Evolutionary conservation across 805 yeast genomes (phyloP), one percentile per base, ranked within the genome.

Genomic region (Debaryomyces maramus): DNA sequence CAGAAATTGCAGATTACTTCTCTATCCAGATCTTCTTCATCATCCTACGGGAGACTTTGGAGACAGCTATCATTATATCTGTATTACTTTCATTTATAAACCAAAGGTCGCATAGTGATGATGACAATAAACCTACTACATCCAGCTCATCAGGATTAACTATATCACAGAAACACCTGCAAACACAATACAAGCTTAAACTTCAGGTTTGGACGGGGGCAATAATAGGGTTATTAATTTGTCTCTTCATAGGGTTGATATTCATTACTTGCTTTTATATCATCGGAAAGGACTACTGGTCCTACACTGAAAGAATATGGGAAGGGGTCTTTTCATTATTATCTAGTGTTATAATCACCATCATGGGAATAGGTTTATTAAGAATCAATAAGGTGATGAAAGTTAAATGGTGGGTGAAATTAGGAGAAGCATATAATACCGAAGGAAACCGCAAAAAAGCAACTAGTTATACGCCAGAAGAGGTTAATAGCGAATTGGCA

Each of bases 141-240:
- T 32, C 40, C 36, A 18, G 40, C 30, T 15, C 39, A 13, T 16
- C 6, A 15, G 10, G 22, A 9, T 3, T n/a, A 22, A 5, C 6
- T 4, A 13, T 19, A 8, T 22, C 22, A n/a, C 32, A 34, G 5
- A 19, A n/a, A 11, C 31, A 36, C n/a, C 34, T 26, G 11, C 26
- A 32, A 21, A 23, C 17, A 7, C 33, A 20, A 6, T 31, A 29
- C 7, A 50, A 45, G 17, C 65, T 86, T 36, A 75, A 75, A 41
- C 52, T 79, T 5, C 97, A 89, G 54, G 87, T 89, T 4, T 83
- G 95, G 85, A 56, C 80, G 1, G 97, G 97, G 2, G 91, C 95
- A 8, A 51, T 78, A 1, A 50, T 77, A 3, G 97, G 97, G 0
- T 65, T 89, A 14, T 49, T 75, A 0, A 62, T 86, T 1, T 88